Evolutionary conservation across 768 basidiomycete genomes (phyloP), one percentile per base, ranked within the genome.

Genomic region (Collybia mongolica): DNA sequence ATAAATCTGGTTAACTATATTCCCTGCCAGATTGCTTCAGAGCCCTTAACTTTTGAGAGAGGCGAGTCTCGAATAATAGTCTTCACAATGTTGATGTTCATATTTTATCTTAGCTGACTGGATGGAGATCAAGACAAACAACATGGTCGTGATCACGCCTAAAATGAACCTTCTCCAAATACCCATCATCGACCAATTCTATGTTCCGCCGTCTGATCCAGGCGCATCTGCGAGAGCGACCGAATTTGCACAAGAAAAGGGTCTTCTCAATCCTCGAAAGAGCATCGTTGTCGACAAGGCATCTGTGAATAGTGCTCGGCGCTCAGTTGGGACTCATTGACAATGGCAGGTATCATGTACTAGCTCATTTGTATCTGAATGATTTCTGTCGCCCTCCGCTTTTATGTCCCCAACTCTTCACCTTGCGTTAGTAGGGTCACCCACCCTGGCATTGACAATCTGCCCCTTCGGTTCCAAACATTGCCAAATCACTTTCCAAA

Each of bases 101-200:
- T 26, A 54, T 12, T 17, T 55, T 17, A 17, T 36, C 44, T 41
- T 35, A 84, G 92, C 93, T 44, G 97, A 99, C 66, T 99, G 97
- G 97, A 95, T 98, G 88, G 97, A 98, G 67, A 95, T 99, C 61
- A 89, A 88, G 65, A 96, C 93, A 11, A 98, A 99, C 66, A 86
- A 91, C 55, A 89, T 98, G 87, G 86, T 93, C 19, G 85, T 97
- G 43, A 89, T 98, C 58, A 98, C 96, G 0, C 90, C 91, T 35
- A 93, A 93, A 75, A 93, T 96, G 83, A 98, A 98, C 63, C 67
- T 97, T 20, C 73, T 98, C 17, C 93, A 96, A 65, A 91, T 96
- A 56, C 96, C 96, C 2, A 97, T 98, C 62, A 72, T 90, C 39
- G 94, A 98, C 75, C 86, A 93, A 65, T 96, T 84, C 70, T 93